phyloP scores from a whole-genome alignment of 2,329 filamentous ascomycete genomes.

The Xenosphaeropsis pyriputrescens region DNA sequence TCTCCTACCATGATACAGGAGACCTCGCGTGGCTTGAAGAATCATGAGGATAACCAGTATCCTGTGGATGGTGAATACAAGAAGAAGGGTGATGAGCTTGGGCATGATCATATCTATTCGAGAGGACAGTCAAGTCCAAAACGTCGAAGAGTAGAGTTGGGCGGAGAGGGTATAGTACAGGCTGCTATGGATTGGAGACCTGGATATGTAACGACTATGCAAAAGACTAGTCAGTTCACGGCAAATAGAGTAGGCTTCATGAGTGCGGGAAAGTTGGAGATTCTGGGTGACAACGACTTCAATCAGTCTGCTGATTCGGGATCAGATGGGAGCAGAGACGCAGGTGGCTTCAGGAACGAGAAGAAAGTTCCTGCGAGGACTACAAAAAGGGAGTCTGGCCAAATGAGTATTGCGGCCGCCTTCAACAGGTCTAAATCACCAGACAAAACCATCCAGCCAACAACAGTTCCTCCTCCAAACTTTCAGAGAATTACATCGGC shows the following conservation, averaged over 20 bases:
- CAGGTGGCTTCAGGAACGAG: background rate
- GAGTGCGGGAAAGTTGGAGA: slow-evolving; percentile 10
- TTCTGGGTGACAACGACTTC: background rate
- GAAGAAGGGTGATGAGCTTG: slow-evolving; percentile 16
- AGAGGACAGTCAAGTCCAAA: slow-evolving; percentile 10
- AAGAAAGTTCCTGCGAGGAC: slow-evolving; percentile 2
- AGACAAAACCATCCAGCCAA: background rate
- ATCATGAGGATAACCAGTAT: slow-evolving; percentile 52
- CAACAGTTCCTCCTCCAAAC: background rate
- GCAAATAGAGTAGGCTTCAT: slow-evolving; percentile 26
- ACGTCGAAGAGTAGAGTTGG: slow-evolving; percentile 13
- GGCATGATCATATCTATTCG: slow-evolving; percentile 12
- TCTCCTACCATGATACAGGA: slow-evolving; percentile 29
- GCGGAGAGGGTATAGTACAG: slow-evolving; percentile 7
- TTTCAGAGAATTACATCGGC: background rate
- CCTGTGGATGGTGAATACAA: slow-evolving; percentile 44
- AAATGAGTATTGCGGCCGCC: slow-evolving; percentile 11
- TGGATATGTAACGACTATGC: slow-evolving; percentile 45
- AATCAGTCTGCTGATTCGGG: background rate
- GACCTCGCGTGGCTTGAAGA: slow-evolving; percentile 35
- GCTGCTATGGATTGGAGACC: slow-evolving; percentile 20
- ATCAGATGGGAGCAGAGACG: too few relatives aligned
- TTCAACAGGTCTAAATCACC: slow-evolving; percentile 6
- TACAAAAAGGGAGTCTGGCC: slow-evolving; percentile 6
- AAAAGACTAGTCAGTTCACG: slow-evolving; percentile 43